Evolutionary conservation across 164 flowering plant species (phyloP), one percentile per base, ranked within the genome.

Genomic region (Platanus orientalis): DNA sequence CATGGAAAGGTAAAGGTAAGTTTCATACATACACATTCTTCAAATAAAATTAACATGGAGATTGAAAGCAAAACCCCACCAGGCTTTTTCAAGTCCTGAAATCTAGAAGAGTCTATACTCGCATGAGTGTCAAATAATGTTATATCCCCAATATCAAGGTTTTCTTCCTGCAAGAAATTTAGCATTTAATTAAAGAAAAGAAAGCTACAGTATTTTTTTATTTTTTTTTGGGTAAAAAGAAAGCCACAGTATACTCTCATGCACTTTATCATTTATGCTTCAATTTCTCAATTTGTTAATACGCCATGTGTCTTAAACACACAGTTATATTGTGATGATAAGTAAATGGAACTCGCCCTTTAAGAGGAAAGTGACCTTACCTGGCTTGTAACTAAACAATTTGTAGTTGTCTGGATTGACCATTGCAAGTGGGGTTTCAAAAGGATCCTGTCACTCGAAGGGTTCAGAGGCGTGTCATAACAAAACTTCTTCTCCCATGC

Each of bases 101-200:
- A 52, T 57, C 42, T 60, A 48, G 67, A 63, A 57, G 64, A 67
- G 30, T 27, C 56, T 59, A 49, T 11, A 17, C 36, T 62, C 55
- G 12, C 62, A 63, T 66, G 66, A 65, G 63, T 54, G 53, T 58
- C 58, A 60, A 53, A 48, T 42, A 55, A 69, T 32, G 29, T 55
- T 39, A 20, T 7, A 49, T 63, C 65, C 4, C 3, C 77, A 52
- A 59, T 58, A 24, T 44, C 28, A 58, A 39, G 24, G 29, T 53
- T 69, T 24, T 42, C 57, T 68, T 10, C 67, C 78, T 78, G 81
- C 58, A 74, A 63, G 13, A 5, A 32, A 9, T 32, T 32, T 32
- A 32, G 39, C n/a, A n/a, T 5, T 32, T 32, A 32, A 32, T 9
- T 4, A 5, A 32, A 4, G 39, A 9, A 9, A 4, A 32, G 39